Evolutionary conservation across 257 asterid genomes (phyloP).

Genomic region (Nicotiana undulata): DNA sequence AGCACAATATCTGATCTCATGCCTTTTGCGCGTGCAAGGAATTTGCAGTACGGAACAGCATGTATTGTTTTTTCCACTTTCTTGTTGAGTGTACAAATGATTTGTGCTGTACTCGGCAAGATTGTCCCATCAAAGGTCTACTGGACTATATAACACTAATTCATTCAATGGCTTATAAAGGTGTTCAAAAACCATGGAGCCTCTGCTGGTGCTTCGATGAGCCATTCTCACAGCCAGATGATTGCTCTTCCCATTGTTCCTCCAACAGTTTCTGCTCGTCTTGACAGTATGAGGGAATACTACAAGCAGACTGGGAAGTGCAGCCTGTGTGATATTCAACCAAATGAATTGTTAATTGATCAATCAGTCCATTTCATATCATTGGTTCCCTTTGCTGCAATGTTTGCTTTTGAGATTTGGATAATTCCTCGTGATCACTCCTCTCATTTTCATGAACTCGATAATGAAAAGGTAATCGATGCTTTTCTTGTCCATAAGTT

Average conservation of each 20-base stretch:
- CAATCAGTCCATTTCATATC: slow-evolving; percentile 64
- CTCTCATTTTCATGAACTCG: slow-evolving; percentile 69
- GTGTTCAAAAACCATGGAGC: slow-evolving; percentile 97
- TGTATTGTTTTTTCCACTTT: background rate
- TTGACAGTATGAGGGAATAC: slow-evolving; percentile 58
- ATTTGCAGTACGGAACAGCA: background rate
- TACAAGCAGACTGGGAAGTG: slow-evolving; percentile 70
- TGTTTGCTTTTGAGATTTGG: slow-evolving; percentile 88
- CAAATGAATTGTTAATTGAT: slow-evolving; percentile 36
- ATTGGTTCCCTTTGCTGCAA: slow-evolving; percentile 75
- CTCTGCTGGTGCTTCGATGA: slow-evolving; percentile 95
- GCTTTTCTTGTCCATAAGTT: background rate
- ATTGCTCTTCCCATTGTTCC: slow-evolving; percentile 87
- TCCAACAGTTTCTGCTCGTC: slow-evolving; percentile 55
- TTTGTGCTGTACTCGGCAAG: background rate
- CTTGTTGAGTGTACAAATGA: background rate
- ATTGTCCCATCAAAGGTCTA: background rate
- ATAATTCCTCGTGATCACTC: slow-evolving; percentile 75
- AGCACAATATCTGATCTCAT: background rate
- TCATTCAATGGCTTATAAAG: slow-evolving; percentile 20
- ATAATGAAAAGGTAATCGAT: slow-evolving; percentile 49
- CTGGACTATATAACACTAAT: background rate
- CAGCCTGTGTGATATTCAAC: slow-evolving; percentile 50
- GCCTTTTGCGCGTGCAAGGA: background rate
- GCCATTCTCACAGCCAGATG: slow-evolving; percentile 95